phyloP scores from a whole-genome alignment of 2,329 filamentous ascomycete species.

The Podosphaera fusca region DNA sequence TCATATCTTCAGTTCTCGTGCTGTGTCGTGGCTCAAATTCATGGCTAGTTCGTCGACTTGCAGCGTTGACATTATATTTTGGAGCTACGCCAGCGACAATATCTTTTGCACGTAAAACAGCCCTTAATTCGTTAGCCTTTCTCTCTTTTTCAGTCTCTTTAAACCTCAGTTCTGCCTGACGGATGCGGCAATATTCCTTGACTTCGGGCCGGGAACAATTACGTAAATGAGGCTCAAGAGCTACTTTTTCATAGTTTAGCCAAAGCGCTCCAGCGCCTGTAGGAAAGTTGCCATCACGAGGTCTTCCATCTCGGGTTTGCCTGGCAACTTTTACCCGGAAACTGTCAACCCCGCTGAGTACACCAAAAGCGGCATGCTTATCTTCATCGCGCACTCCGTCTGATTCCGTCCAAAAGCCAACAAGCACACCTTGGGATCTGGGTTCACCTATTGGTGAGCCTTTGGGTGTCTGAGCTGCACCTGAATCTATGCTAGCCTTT shows the following conservation, averaged over 20 bases:
- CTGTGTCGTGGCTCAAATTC: constrained; percentile 13
- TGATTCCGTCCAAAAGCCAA: constrained; percentile 36
- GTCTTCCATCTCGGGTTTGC: constrained; percentile 35
- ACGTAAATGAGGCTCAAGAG: constrained; percentile 31
- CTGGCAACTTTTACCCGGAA: constrained; percentile 38
- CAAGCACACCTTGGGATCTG: constrained; percentile 16
- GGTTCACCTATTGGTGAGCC: constrained; percentile 7
- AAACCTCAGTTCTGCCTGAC: constrained; percentile 32
- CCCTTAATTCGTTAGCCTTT: constrained; percentile 21
- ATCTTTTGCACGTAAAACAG: constrained; percentile 9
- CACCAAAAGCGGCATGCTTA: constrained; percentile 39
- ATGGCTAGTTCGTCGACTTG: constrained; percentile 4
- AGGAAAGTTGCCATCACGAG: constrained; percentile 35
- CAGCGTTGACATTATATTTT: constrained; percentile 2
- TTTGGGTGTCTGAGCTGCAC: constrained; percentile 10
- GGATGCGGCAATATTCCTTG: constrained; percentile 39
- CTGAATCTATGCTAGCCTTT: constrained; percentile 6
- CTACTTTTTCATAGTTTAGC: constrained; percentile 38
- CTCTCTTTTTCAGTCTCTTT: constrained; percentile 27
- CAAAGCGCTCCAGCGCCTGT: constrained; percentile 34
- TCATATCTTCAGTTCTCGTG: constrained; percentile 10
- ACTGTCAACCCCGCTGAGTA: constrained; percentile 38
- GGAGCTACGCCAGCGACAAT: constrained; percentile 6
- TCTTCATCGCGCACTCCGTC: constrained; percentile 23
- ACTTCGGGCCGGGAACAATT: constrained; percentile 29